A percentile compares a stretch with the other conserved stretches of the same genome.
Evolutionary conservation across 305 asterid genomes (phyloP).

Genomic region (Fraxinus velutina): DNA sequence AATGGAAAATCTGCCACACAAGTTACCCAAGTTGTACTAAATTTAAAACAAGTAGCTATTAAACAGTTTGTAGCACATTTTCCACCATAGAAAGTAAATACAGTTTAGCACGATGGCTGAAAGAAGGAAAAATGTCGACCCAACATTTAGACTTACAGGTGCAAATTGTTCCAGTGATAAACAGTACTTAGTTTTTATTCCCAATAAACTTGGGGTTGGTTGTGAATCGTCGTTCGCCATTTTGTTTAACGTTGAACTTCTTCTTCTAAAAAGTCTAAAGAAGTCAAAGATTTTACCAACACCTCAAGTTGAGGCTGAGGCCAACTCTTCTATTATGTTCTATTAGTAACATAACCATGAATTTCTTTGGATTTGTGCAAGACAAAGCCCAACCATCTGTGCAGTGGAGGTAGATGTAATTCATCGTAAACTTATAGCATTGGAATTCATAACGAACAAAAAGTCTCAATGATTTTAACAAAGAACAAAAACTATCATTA

Average conservation of each 20-base stretch:
- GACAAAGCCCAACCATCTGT: too few species aligned
- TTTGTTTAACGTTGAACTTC: neutral
- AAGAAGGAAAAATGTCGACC: neutral
- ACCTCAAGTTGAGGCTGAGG: neutral
- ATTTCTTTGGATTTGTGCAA: too few species aligned
- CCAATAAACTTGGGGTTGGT: neutral
- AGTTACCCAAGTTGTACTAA: constrained; percentile 1
- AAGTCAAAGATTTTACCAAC: neutral
- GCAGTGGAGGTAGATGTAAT: neutral
- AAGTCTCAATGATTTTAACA: neutral
- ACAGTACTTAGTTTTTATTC: neutral
- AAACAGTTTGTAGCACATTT: neutral
- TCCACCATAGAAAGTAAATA: neutral
- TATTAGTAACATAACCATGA: too few species aligned
- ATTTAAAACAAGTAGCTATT: neutral
- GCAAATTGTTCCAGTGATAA: neutral
- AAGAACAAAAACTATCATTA: neutral
- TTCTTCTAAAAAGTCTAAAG: neutral
- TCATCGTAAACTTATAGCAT: neutral
- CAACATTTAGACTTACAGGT: neutral
- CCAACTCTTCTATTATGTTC: neutral
- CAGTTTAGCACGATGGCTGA: neutral
- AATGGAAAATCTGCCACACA: constrained; percentile 65
- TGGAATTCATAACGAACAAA: neutral
- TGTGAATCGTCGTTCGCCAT: neutral